phyloP scores from a whole-genome alignment of 2,329 filamentous ascomycete genomes.

The Diplodia seriata region DNA sequence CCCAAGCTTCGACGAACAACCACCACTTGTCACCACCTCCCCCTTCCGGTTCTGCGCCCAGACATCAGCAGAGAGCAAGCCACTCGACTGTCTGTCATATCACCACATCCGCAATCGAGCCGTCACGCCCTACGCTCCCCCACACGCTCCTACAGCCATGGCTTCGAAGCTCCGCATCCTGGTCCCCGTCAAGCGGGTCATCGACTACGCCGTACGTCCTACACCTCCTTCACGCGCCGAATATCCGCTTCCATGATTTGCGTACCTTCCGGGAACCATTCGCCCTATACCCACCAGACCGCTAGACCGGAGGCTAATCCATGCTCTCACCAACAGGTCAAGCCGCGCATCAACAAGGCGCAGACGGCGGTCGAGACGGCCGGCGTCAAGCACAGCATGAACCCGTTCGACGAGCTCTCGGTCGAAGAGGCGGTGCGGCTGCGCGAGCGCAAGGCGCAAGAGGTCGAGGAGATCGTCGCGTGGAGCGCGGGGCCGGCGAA shows the following conservation, averaged over 20 bases:
- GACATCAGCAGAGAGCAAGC: slow-evolving; percentile 4
- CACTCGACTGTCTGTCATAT: background rate
- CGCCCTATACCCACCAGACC: background rate
- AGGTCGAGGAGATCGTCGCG: slow-evolving; percentile 89
- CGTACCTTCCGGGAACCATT: background rate
- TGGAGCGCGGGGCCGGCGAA: slow-evolving; percentile 89
- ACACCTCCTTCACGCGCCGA: slow-evolving; percentile 6
- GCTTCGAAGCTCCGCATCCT: slow-evolving; percentile 59
- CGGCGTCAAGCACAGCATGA: slow-evolving; percentile 97
- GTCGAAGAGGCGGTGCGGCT: slow-evolving; percentile 95
- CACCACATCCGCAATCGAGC: background rate
- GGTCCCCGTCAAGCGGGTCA: slow-evolving; percentile 64
- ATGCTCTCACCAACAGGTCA: slow-evolving; percentile 58
- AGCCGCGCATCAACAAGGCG: slow-evolving; percentile 72
- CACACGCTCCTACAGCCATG: slow-evolving; percentile 1
- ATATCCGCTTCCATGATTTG: slow-evolving; percentile 12
- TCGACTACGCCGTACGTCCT: slow-evolving; percentile 62
- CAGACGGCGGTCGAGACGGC: slow-evolving; percentile 89
- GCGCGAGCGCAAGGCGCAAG: slow-evolving; percentile 76
- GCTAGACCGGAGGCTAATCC: slow-evolving; percentile 28
- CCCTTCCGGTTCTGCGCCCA: background rate
- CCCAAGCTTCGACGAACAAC: slow-evolving; percentile 15
- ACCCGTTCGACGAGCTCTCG: slow-evolving; percentile 98
- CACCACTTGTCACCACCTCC: background rate
- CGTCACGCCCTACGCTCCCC: background rate